Conservation (phyloP, 805 yeast genomes). For the Maudiozyma pseudohumilis region DNA sequence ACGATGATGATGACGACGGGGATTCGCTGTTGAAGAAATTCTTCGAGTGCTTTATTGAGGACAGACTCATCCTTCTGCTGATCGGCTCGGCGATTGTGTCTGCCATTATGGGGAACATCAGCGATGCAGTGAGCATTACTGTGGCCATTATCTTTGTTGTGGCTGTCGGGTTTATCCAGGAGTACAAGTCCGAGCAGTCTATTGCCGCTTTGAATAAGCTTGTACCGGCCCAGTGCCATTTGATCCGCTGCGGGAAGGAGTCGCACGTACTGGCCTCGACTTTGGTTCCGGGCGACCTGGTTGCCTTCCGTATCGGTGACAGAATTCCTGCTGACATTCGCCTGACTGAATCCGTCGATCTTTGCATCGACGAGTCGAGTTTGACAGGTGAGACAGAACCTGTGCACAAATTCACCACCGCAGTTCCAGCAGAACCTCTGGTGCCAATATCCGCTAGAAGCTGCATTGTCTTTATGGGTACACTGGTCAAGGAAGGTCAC, state of each 20-base stretch:
- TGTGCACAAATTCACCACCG: conserved; percentile 51
- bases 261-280: conserved; percentile 77
- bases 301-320: conserved; percentile 85
- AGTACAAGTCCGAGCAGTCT: conserved; percentile 89
- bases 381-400: conserved; percentile 94
- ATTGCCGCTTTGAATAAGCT: conserved; percentile 84
- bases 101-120: conserved; percentile 89
- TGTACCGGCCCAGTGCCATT: conserved; percentile 94
- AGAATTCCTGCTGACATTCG: conserved; percentile 94
- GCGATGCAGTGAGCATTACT: conserved; percentile 91
- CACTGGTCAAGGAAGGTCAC: conserved; percentile 90
- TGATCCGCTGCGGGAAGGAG: conserved; percentile 71
- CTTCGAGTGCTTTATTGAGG: conserved; percentile 71
- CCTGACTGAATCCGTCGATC: conserved; percentile 64
- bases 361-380: conserved; percentile 85
- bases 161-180: conserved; percentile 95
- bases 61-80: conserved; percentile 79
- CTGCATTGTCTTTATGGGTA: conserved; percentile 91
- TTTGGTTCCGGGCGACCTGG: conserved; percentile 93
- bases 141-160: conserved; percentile 89
- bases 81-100: conserved; percentile 85
- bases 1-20: conserved; percentile 62
- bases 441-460: conserved; percentile 61
- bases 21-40: conserved; percentile 50
- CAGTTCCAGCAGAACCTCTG: conserved; percentile 30